phyloP scores from a whole-genome alignment of 257 asterid genomes.

The Nicotiana benthamiana region DNA sequence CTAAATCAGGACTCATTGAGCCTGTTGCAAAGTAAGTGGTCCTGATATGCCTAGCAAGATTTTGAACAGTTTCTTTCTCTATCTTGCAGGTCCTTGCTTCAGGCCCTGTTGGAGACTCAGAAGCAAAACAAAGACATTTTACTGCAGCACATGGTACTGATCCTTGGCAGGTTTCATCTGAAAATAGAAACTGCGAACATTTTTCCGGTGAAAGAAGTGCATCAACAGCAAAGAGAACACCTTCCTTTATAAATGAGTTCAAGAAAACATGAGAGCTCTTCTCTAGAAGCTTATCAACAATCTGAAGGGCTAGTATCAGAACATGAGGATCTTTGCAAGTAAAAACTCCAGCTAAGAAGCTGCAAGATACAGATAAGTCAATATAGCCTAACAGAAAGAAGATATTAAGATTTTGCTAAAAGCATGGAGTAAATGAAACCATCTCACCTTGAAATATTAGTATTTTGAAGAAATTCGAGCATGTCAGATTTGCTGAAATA shows the following conservation, averaged over 20 bases:
- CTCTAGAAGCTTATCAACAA: constrained; percentile 60
- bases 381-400: constrained; percentile 12
- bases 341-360: constrained; percentile 94
- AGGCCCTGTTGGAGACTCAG: constrained; percentile 34
- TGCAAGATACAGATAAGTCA: constrained; percentile 22
- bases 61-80: constrained; percentile 47
- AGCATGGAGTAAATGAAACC: constrained; percentile 3
- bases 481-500: constrained; percentile 61
- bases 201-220: constrained; percentile 53
- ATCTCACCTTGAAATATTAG: constrained; percentile 67
- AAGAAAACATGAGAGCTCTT: constrained; percentile 63
- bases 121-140: constrained; percentile 69
- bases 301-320: constrained; percentile 61
- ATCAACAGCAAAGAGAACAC: constrained; percentile 66
- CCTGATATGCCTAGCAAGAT: constrained; percentile 69
- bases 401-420: constrained; percentile 1
- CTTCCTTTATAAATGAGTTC: constrained; percentile 80
- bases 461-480: constrained; percentile 58
- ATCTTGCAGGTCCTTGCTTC: constrained; percentile 53
- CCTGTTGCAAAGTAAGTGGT: constrained; percentile 50
- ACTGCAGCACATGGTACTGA: constrained; percentile 28
- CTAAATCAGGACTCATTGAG: constrained; percentile 53
- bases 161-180: constrained; percentile 27
- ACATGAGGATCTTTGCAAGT: constrained; percentile 80
- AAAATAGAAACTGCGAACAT: constrained; percentile 37